Evolutionary conservation across 495 filamentous ascomycete genomes (phyloP).

Genomic region (Penicillium cataractarum): DNA sequence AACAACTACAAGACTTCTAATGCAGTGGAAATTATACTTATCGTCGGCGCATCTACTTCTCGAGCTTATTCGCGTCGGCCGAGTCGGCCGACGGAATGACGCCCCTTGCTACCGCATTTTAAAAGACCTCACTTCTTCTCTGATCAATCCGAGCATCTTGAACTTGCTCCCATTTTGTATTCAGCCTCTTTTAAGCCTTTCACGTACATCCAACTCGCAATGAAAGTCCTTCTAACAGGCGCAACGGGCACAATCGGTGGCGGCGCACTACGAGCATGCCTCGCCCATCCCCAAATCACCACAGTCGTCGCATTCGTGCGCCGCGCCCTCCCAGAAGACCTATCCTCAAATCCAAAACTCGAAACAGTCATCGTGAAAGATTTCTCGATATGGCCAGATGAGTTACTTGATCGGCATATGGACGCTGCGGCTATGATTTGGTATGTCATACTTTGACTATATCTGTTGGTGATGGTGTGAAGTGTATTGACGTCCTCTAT

Average conservation of each 20-base stretch:
- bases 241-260: background rate
- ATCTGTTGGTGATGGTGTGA: background rate
- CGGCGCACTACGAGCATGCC: background rate
- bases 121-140: background rate
- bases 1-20: background rate
- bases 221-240: background rate
- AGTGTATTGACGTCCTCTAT: background rate
- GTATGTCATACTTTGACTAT: background rate
- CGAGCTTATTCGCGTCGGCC: background rate
- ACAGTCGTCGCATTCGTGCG: background rate
- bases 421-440: background rate
- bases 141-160: background rate
- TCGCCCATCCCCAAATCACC: background rate
- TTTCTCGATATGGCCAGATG: background rate
- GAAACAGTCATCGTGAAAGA: background rate
- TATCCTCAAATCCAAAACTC: background rate
- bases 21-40: background rate
- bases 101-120: background rate
- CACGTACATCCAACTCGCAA: background rate
- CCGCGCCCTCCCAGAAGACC: background rate
- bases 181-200: background rate
- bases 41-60: background rate
- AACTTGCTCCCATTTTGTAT: background rate
- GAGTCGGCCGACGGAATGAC: background rate
- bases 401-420: background rate